Conservation (phyloP, 2,329 filamentous ascomycete species). For the Colletotrichum acutatum region DNA sequence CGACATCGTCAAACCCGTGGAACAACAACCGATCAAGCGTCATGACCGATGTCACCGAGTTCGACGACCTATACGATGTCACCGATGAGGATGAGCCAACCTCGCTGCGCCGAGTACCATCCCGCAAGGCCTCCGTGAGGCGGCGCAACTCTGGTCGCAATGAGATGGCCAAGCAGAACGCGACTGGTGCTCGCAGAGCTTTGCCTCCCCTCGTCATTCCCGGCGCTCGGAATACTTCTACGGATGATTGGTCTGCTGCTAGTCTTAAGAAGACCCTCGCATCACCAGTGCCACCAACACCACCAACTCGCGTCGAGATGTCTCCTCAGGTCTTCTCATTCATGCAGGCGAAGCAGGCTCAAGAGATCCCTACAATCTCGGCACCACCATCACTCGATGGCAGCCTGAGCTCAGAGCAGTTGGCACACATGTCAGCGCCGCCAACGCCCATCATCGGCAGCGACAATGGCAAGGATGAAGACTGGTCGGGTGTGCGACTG, state of each 20-base stretch:
- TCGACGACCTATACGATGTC: constrained; percentile 89
- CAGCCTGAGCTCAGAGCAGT: constrained; percentile 87
- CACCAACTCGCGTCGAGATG: constrained; percentile 76
- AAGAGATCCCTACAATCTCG: constrained; percentile 78
- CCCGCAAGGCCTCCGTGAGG: constrained; percentile 49
- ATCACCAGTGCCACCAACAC: constrained; percentile 72
- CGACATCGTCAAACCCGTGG: constrained; percentile 69
- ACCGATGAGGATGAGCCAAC: constrained; percentile 77
- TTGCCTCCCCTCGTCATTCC: constrained; percentile 67
- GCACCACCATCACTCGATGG: constrained; percentile 91
- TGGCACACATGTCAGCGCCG: constrained; percentile 84
- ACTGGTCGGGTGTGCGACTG: constrained; percentile 80
- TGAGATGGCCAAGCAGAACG: constrained; percentile 36
- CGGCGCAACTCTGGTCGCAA: constrained; percentile 51
- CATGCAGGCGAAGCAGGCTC: constrained; percentile 70
- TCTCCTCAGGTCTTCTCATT: constrained; percentile 80
- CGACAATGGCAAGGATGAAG: constrained; percentile 64
- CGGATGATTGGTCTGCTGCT: constrained; percentile 57
- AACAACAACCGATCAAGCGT: constrained; percentile 68
- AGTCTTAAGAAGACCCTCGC: constrained; percentile 60
- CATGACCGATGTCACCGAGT: constrained; percentile 75
- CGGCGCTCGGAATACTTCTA: constrained; percentile 44
- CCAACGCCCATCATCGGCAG: constrained; percentile 80
- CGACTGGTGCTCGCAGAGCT: constrained; percentile 46
- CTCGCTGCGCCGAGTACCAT: constrained; percentile 37